Percentiles rank a stretch among this genome's conserved stretches.
Evolutionary conservation across 305 asterid genomes (phyloP).

Genomic region (Coffea humblotiana): DNA sequence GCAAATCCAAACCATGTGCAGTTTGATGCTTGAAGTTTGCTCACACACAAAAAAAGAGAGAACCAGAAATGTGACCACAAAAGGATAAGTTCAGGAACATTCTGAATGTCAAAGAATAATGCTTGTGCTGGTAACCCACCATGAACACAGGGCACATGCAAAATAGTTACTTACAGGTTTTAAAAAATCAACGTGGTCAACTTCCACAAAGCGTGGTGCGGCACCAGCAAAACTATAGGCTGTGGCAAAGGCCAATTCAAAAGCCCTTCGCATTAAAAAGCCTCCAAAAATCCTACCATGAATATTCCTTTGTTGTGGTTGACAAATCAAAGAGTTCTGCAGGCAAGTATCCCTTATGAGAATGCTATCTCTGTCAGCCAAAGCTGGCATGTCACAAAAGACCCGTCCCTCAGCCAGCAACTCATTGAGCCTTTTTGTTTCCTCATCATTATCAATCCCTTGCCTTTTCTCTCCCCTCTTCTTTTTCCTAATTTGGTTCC

Average conservation of each 20-base stretch:
- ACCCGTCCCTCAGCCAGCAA: slow-evolving; percentile 79
- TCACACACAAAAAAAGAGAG: too few species aligned
- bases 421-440: slow-evolving; percentile 46
- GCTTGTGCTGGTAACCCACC: neutral
- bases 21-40: neutral
- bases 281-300: slow-evolving; percentile 96
- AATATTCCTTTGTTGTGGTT: slow-evolving; percentile 87
- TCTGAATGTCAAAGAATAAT: neutral
- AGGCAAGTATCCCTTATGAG: slow-evolving; percentile 79
- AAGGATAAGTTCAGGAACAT: neutral
- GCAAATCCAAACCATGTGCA: neutral
- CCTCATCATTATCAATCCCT: slow-evolving; percentile 44
- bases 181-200: slow-evolving; percentile 86
- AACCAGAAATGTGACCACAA: neutral
- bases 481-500: slow-evolving; percentile 65
- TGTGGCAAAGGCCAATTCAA: slow-evolving; percentile 77
- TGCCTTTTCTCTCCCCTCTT: slow-evolving; percentile 53
- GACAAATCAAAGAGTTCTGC: slow-evolving; percentile 84
- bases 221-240: slow-evolving; percentile 85
- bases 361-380: slow-evolving; percentile 83
- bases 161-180: slow-evolving; percentile 65
- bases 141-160: slow-evolving; percentile 11
- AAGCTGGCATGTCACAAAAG: slow-evolving; percentile 89
- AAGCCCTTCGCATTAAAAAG: slow-evolving; percentile 88
- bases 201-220: slow-evolving; percentile 78